Conservation (phyloP, 2,329 filamentous ascomycete genomes). For the Microthyrium microscopicum region DNA sequence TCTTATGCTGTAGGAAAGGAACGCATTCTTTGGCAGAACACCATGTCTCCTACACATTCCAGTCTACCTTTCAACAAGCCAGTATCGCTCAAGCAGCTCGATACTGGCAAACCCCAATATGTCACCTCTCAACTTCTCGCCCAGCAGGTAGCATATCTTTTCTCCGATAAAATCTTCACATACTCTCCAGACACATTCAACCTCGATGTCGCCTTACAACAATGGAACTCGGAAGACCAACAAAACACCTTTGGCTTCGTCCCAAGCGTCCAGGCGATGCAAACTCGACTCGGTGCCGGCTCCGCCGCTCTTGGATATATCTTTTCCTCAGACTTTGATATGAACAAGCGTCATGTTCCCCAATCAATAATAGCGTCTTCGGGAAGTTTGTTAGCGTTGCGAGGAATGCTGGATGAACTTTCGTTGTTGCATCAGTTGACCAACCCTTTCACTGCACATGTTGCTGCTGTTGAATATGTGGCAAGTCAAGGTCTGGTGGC, state of each 20-base stretch:
- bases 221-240: conserved; percentile 55
- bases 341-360: conserved; percentile 77
- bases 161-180: conserved; percentile 94
- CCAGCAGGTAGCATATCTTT: conserved; percentile 85
- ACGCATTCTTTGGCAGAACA: too few species aligned
- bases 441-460: conserved; percentile 81
- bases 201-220: conserved; percentile 64
- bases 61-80: conserved; percentile 35
- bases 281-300: conserved; percentile 79
- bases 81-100: conserved; percentile 1
- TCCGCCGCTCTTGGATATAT: conserved; percentile 89
- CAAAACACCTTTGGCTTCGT: conserved; percentile 69
- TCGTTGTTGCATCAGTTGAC: conserved; percentile 80
- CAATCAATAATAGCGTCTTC: conserved; percentile 83
- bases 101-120: conserved; percentile 57
- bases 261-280: conserved; percentile 61
- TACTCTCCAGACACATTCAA: conserved; percentile 92
- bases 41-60: too few species aligned
- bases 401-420: conserved; percentile 76
- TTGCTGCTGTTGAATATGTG: conserved; percentile 78
- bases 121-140: conserved; percentile 83
- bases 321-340: conserved; percentile 91
- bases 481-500: conserved; percentile 56
- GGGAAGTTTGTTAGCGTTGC: conserved; percentile 62
- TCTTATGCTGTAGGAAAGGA: too few species aligned